These are phyloP conservation scores for Didymella pomorum DNA, from an alignment of 2,329 filamentous ascomycete species.

Conservation along the genomic window DNA sequence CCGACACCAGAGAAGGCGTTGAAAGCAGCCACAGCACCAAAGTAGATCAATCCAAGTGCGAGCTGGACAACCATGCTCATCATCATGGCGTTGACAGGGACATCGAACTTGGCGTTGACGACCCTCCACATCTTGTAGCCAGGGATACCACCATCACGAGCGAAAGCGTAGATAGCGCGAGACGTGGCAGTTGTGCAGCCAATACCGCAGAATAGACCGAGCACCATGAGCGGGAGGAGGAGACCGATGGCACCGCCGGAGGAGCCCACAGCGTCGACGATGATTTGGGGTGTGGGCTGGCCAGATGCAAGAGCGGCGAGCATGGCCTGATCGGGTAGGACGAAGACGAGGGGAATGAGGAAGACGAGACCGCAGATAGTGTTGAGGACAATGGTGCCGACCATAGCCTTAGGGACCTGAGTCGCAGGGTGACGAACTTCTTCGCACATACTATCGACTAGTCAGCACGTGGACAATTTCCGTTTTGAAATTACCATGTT, in stretches of 20 bases:
- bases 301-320: conserved; percentile 63
- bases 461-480: conserved; percentile 37
- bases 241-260: conserved; percentile 69
- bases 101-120: conserved; percentile 68
- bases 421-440: conserved; percentile 71
- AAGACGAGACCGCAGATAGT: conserved; percentile 71
- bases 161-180: conserved; percentile 73
- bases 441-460: conserved; percentile 71
- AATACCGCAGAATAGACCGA: conserved; percentile 72
- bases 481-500: conserved; percentile 26
- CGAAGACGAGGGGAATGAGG: conserved; percentile 73
- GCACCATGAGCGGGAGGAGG: conserved; percentile 69
- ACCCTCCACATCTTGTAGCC: conserved; percentile 67
- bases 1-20: conserved; percentile 75
- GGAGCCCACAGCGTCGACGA: conserved; percentile 68
- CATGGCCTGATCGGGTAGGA: conserved; percentile 68
- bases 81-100: conserved; percentile 77
- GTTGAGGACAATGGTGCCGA: conserved; percentile 71
- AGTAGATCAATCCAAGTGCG: conserved; percentile 71
- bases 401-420: conserved; percentile 78
- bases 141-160: conserved; percentile 74
- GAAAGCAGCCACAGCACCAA: conserved; percentile 73
- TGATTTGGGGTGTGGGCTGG: conserved; percentile 71
- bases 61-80: conserved; percentile 72
- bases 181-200: conserved; percentile 74